Evolutionary conservation across 257 asterid species (phyloP).

Genomic region (Misopates orontium): DNA sequence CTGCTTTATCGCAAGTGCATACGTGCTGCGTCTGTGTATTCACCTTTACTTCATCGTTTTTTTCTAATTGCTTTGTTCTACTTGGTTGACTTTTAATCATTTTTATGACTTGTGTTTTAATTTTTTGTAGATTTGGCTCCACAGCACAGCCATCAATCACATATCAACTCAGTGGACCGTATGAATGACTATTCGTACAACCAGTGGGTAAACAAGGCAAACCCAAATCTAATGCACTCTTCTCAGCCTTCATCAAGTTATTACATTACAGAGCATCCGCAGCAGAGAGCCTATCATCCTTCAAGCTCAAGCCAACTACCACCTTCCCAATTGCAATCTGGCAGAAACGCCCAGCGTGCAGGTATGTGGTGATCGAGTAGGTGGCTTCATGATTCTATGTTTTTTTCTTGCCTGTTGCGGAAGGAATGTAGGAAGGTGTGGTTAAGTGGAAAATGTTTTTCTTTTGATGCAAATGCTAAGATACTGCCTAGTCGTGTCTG

Average conservation of each 20-base stretch:
- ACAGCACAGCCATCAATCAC: neutral
- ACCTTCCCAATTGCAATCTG: slow-evolving; percentile 17
- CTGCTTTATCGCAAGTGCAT: neutral
- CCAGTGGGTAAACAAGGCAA: slow-evolving; percentile 13
- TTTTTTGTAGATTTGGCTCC: slow-evolving; percentile 17
- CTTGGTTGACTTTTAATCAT: too few relatives aligned
- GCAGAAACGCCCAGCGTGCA: slow-evolving; percentile 11
- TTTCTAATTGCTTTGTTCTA: too few relatives aligned
- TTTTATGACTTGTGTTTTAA: neutral
- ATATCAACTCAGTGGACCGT: neutral
- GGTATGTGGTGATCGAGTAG: slow-evolving; percentile 18
- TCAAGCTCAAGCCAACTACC: slow-evolving; percentile 21
- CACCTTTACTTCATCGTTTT: neutral
- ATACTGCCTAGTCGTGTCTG: neutral
- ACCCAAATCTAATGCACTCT: slow-evolving; percentile 15
- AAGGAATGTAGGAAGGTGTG: neutral
- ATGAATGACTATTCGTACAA: slow-evolving; percentile 9
- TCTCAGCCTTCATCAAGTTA: slow-evolving; percentile 17
- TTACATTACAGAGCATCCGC: neutral
- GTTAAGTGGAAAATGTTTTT: neutral
- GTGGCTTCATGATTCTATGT: neutral
- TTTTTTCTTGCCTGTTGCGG: neutral
- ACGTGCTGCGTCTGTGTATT: neutral
- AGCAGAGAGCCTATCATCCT: slow-evolving; percentile 5
- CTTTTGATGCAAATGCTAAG: neutral